A percentile compares a stretch with the other conserved stretches of the same genome.
Conservation (phyloP, 345 rosid genomes). For the Pelargonium nanum region DNA sequence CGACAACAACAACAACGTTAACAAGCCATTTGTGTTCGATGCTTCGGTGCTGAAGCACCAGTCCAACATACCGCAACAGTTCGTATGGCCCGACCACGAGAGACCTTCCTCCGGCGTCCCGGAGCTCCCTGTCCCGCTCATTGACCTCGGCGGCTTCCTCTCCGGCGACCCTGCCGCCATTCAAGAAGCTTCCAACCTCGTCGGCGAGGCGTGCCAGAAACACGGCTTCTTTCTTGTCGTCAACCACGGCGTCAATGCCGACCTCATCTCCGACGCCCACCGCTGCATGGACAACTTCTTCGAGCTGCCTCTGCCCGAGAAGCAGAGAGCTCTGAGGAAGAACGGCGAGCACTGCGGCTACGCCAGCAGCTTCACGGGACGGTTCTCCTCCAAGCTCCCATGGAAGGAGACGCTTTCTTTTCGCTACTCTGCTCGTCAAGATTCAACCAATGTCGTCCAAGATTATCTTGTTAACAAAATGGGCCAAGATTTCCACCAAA, state of each 20-base stretch:
- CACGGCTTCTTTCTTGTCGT: conserved; percentile 89
- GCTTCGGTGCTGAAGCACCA: conserved; percentile 49
- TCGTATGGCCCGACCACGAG: conserved; percentile 87
- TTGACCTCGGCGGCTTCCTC: conserved; percentile 53
- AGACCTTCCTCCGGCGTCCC: conserved; percentile 41
- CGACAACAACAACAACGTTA: conserved; percentile 8
- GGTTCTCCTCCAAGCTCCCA: conserved; percentile 82
- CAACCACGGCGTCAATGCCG: conserved; percentile 70
- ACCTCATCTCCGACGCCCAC: conserved; percentile 58
- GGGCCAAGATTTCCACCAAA: conserved; percentile 53
- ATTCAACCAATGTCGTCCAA: conserved; percentile 33
- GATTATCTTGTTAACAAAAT: conserved; percentile 46
- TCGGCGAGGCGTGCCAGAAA: conserved; percentile 56
- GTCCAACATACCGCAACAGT: conserved; percentile 49
- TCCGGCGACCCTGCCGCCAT: conserved; percentile 45
- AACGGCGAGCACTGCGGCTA: conserved; percentile 79
- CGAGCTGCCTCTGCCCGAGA: conserved; percentile 53
- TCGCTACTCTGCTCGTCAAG: conserved; percentile 37
- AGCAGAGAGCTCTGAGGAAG: conserved; percentile 71
- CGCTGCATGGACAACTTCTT: conserved; percentile 61
- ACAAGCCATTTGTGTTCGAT: conserved; percentile 51
- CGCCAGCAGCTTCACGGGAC: conserved; percentile 94
- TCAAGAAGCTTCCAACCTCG: conserved; percentile 47
- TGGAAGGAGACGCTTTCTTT: conserved; percentile 98
- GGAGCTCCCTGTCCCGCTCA: conserved; percentile 63